Evolutionary conservation across 768 basidiomycete species (phyloP), one percentile per base, ranked within the genome.

Genomic region (Amanita inopinata): DNA sequence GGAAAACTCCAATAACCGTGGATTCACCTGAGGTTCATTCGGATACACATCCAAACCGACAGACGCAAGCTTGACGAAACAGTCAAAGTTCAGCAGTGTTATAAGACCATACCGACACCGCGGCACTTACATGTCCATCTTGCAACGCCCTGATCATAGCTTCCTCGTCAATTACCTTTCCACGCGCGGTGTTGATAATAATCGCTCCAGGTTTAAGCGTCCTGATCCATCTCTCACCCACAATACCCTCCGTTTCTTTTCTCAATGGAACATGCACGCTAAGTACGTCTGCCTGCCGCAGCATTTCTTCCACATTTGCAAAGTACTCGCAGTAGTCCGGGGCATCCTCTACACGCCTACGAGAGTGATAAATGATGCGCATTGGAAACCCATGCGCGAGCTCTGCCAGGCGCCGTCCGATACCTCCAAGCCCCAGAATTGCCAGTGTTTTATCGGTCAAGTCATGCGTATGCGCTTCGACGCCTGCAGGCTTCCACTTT

Each of bases 41-140:
- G 89, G 87, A 60, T 71, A 91, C 17, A 92, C 90, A 51, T 93
- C 89, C 27, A 93, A 65, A 10, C 90, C 90, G 14, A 84, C 84
- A 2, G 80, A 80, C 27, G 71, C 74, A 46, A 92, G 70, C 88
- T 89, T 54, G 28, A 31, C 23, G 52, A 22, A 56, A 48, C 8
- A 24, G 35, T 28, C 25, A 30, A n/a, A 7, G 24, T 33, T 38
- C 19, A 32, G 25, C 17, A 33, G 15, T 36, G 11, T 31, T 15
- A 52, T 11, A 7, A n/a, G 10, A 27, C 4, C 17, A 15, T 28
- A n/a, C n/a, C n/a, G n/a, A n/a, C n/a, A n/a, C n/a, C n/a, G n/a
- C n/a, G n/a, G n/a, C 14, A 67, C 87, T 56, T 56, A 92, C 90
- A 60, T 94, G 88, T 8, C 89, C 89, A 51, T 83, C 81, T 54